Base-by-base conservation (phyloP, 2,329 filamentous ascomycete species). In the Apiospora marii region DNA sequence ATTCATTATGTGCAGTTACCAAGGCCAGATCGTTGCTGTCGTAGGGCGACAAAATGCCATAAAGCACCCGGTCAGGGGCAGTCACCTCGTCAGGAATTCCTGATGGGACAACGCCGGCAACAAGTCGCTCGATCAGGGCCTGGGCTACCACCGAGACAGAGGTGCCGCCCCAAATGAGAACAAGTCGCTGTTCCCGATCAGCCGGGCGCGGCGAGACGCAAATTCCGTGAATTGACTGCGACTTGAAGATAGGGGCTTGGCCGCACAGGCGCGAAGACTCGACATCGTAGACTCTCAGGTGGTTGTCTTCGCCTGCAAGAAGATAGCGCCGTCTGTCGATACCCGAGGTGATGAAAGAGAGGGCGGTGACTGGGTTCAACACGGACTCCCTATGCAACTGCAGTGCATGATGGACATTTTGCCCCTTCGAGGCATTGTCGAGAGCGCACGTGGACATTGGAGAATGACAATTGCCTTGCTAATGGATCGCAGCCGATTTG, bases 1-100 rank as follows among this genome's bases (percentile, higher is more conserved):
- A 85, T 69, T 94, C 92, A 85, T 98, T 98, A 82, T 98, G 95
- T 1, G 96, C 94, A 1, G 95, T 98, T 22, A 97, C 86, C 14
- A 96, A 82, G 22, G 90, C 90, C 22, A 89, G 90, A 14, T 82
- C 80, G 41, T 79, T 78, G 1, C 77, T 73, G 41, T 82, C 78
- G 58, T 80, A 79, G 6, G 88, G 85, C 68, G 87, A 88, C 72
- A 92, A 82, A 46, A 85, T 83, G 48, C 88, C 92, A 80, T 94
- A 90, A 76, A 96, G 88, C 74, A 97, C 91, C 94, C 94, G 96
- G 81, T 97, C 94, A 6, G 89, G 86, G 2, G 89, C 88, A 3
- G 80, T 81, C 34, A 84, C 83, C 76, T 88, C 88, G 8, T 74
- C 76, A 34, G 79, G 71, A 27, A 70, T 74, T 82, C 75, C 74